Conservation (phyloP, 495 filamentous ascomycete genomes). For the Rostrohypoxylon terebratum region DNA sequence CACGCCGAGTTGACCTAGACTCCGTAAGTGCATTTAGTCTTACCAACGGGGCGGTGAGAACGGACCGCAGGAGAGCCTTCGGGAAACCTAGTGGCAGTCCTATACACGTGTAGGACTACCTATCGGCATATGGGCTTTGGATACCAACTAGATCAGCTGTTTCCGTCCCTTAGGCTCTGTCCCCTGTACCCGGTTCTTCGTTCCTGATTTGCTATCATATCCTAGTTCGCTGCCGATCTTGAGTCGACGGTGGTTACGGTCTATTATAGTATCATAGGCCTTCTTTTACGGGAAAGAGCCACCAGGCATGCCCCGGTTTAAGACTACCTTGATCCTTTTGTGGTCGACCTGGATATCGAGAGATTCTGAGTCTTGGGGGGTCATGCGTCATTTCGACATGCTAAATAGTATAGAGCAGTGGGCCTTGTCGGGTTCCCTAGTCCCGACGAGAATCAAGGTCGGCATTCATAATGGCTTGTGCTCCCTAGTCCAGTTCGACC, state of each 20-base stretch:
- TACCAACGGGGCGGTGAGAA: conserved; percentile 18
- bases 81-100: not conserved
- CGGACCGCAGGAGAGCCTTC: conserved; percentile 3
- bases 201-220: conserved; percentile 7
- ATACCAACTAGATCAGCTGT: conserved; percentile 8
- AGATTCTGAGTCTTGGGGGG: conserved; percentile 7
- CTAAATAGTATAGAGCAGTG: not conserved
- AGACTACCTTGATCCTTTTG: not conserved
- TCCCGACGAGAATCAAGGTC: not conserved
- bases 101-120: conserved; percentile 12
- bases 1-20: conserved; percentile 7
- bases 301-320: not conserved
- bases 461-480: not conserved
- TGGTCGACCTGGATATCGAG: not conserved
- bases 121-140: conserved; percentile 11
- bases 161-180: conserved; percentile 5
- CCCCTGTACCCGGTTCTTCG: not conserved
- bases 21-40: conserved; percentile 3
- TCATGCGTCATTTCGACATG: conserved; percentile 2
- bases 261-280: not conserved
- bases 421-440: conserved; percentile 3
- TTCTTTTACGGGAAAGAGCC: not conserved
- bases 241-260: conserved; percentile 3
- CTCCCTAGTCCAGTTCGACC: not conserved
- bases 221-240: conserved; percentile 6